phyloP scores from a whole-genome alignment of 2,329 filamentous ascomycete genomes.

The Akanthomyces lecanii region DNA sequence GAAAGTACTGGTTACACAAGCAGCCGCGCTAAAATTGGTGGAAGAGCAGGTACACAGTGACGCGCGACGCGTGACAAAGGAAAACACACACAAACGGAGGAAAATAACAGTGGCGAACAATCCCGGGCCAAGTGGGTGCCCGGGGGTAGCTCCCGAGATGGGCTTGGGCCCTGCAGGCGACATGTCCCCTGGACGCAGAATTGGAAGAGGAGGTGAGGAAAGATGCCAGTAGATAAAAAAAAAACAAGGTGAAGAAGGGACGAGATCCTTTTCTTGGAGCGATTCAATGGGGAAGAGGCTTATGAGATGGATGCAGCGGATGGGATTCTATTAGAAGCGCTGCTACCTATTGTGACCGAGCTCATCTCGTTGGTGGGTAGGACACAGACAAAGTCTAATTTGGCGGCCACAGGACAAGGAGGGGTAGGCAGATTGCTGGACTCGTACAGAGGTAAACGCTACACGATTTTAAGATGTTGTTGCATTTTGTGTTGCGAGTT shows the following conservation, averaged over 20 bases:
- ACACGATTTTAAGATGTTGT: background rate
- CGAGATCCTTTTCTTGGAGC: background rate
- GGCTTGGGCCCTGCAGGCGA: slow-evolving; percentile 9
- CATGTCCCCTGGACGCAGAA: background rate
- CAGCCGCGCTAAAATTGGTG: background rate
- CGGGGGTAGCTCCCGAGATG: slow-evolving; percentile 16
- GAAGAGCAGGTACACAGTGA: slow-evolving; percentile 3
- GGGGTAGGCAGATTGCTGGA: background rate
- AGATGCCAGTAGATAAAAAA: too few species aligned
- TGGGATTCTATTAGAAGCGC: background rate
- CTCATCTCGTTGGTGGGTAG: background rate
- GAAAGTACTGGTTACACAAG: background rate
- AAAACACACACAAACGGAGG: slow-evolving; percentile 3
- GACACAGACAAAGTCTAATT: background rate
- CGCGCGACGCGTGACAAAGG: slow-evolving; percentile 12
- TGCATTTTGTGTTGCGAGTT: background rate
- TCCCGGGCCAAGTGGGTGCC: slow-evolving; percentile 4
- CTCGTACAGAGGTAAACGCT: too few species aligned
- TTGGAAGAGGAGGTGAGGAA: background rate
- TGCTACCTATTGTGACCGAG: background rate
- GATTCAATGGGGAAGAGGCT: too few species aligned
- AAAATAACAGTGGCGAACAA: slow-evolving; percentile 9
- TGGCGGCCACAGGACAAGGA: slow-evolving; percentile 3
- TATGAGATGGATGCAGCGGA: background rate
- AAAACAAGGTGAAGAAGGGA: background rate